phyloP scores from a whole-genome alignment of 2,329 filamentous ascomycete genomes.

The Colletotrichum lini region DNA sequence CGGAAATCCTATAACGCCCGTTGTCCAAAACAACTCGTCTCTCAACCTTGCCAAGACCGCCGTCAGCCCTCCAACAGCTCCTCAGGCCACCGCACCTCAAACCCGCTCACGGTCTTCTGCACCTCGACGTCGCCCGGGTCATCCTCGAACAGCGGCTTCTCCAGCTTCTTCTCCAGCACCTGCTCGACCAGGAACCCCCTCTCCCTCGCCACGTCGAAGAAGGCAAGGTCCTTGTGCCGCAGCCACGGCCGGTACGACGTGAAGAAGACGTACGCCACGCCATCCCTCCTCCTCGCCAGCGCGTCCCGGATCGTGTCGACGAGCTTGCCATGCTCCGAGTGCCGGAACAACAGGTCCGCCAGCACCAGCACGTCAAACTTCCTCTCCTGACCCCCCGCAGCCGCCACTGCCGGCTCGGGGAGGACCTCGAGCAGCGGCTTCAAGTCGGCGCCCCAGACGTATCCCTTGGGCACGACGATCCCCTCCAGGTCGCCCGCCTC shows the following conservation, averaged over 20 bases:
- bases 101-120: constrained; percentile 86
- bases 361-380: constrained; percentile 87
- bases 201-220: constrained; percentile 83
- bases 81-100: constrained; percentile 77
- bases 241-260: constrained; percentile 95
- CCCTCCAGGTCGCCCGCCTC: constrained; percentile 55
- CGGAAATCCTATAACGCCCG: no score
- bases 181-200: constrained; percentile 84
- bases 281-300: constrained; percentile 68
- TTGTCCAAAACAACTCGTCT: no score
- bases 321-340: constrained; percentile 86
- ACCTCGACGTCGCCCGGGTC: constrained; percentile 88
- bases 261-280: constrained; percentile 89
- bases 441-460: constrained; percentile 84
- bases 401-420: constrained; percentile 44
- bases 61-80: constrained; percentile 47
- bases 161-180: constrained; percentile 85
- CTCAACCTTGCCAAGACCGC: background rate
- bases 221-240: constrained; percentile 84
- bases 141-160: constrained; percentile 89
- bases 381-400: constrained; percentile 33
- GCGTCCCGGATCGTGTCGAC: constrained; percentile 79
- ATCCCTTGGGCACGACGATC: constrained; percentile 75
- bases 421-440: constrained; percentile 72
- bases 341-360: constrained; percentile 91